Percentiles rank a stretch among this genome's conserved stretches.
Evolutionary conservation across 2,329 filamentous ascomycete species (phyloP).

Genomic region (Cordyceps cicadae): DNA sequence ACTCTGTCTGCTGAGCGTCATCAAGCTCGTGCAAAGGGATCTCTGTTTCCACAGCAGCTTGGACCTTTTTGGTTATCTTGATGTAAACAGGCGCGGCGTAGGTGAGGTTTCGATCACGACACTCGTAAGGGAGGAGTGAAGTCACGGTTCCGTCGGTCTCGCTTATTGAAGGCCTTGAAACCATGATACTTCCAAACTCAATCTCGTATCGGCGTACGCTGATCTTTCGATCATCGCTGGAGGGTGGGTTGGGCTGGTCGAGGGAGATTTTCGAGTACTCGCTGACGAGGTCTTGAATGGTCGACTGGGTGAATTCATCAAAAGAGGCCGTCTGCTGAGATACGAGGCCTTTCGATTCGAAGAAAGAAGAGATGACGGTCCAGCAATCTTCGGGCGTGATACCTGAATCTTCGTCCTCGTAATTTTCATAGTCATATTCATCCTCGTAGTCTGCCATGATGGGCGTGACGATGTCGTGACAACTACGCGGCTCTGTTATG

Average conservation of each 20-base stretch:
- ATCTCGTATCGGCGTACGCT: slow-evolving; percentile 89
- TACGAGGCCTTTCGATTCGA: slow-evolving; percentile 89
- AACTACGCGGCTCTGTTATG: not conserved
- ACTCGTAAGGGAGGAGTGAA: slow-evolving; percentile 86
- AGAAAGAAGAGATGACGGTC: slow-evolving; percentile 95
- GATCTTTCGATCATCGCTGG: slow-evolving; percentile 67
- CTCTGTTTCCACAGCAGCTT: slow-evolving; percentile 69
- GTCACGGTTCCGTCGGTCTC: slow-evolving; percentile 86
- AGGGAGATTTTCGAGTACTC: slow-evolving; percentile 89
- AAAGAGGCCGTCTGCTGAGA: slow-evolving; percentile 98
- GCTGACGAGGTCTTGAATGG: slow-evolving; percentile 88
- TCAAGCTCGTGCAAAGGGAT: slow-evolving; percentile 62
- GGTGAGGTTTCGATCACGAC: slow-evolving; percentile 87
- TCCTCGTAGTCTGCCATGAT: slow-evolving; percentile 50
- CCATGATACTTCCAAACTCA: slow-evolving; percentile 82
- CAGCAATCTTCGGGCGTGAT: slow-evolving; percentile 98
- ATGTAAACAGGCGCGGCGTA: slow-evolving; percentile 90
- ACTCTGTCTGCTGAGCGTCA: slow-evolving; percentile 50
- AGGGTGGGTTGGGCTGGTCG: slow-evolving; percentile 79
- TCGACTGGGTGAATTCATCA: slow-evolving; percentile 90
- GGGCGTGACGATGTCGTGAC: slow-evolving; percentile 2
- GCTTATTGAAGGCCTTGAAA: slow-evolving; percentile 82
- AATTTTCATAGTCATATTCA: slow-evolving; percentile 58
- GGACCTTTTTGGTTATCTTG: slow-evolving; percentile 76
- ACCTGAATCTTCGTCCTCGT: slow-evolving; percentile 56